phyloP scores from a whole-genome alignment of 768 basidiomycete species.

The Coprinellus micaceus region DNA sequence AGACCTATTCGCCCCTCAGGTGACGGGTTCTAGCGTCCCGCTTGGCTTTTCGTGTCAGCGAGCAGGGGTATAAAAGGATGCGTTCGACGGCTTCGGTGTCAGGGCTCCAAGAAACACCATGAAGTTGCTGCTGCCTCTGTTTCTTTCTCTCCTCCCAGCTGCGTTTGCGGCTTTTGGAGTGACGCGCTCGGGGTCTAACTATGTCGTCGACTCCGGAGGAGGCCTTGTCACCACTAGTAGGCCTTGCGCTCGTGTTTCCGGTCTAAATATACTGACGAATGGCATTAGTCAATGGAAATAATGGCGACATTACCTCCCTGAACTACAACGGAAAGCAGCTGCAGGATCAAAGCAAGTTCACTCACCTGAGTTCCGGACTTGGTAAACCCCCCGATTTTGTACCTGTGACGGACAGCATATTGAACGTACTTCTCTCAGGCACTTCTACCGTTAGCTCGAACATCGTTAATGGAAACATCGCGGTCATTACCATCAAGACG shows the following conservation, averaged over 20 bases:
- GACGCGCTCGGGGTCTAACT: constrained; percentile 36
- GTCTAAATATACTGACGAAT: neutral
- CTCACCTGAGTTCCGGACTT: constrained; percentile 45
- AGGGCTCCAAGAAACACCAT: constrained; percentile 11
- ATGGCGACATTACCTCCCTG: constrained; percentile 46
- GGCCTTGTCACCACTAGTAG: constrained; percentile 42
- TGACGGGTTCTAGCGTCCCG: neutral
- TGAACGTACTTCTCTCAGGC: constrained; percentile 21
- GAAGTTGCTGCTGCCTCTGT: constrained; percentile 20
- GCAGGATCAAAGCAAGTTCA: constrained; percentile 42
- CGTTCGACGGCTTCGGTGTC: neutral
- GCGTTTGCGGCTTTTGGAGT: constrained; percentile 46
- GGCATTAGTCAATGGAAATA: constrained; percentile 33
- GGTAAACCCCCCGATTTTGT: constrained; percentile 20
- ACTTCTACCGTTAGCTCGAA: constrained; percentile 39
- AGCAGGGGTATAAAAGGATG: neutral
- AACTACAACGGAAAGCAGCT: constrained; percentile 43
- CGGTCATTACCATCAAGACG: constrained; percentile 39
- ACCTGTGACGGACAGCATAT: neutral
- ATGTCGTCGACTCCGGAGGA: constrained; percentile 42
- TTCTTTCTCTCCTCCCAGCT: constrained; percentile 22
- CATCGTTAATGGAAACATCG: constrained; percentile 35
- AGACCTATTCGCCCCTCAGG: neutral
- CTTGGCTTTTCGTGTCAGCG: neutral
- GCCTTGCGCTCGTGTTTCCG: constrained; percentile 8